These are phyloP conservation scores for Plasmodium cynomolgi DNA, from an alignment of 169 alveolate species.

Conservation along the genomic window DNA sequence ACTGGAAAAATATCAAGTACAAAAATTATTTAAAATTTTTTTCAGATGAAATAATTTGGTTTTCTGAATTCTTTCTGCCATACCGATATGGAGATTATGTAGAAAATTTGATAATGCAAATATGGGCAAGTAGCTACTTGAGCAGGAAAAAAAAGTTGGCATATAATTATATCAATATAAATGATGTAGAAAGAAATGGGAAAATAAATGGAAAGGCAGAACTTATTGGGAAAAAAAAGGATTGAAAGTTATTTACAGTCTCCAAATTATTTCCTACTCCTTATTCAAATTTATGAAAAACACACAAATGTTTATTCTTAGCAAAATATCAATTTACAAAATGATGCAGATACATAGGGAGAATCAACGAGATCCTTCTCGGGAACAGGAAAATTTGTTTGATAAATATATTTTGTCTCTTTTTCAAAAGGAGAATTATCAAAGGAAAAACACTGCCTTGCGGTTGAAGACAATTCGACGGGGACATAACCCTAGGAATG, in stretches of 20 bases:
- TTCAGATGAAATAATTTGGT: slow-evolving; percentile 34
- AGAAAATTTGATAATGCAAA: slow-evolving; percentile 35
- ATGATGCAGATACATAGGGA: slow-evolving; percentile 50
- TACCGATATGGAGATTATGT: slow-evolving; percentile 41
- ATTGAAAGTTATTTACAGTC: slow-evolving; percentile 46
- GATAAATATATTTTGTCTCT: slow-evolving; percentile 27
- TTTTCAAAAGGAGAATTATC: slow-evolving; percentile 17
- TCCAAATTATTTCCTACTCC: slow-evolving; percentile 22
- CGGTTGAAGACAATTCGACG: not conserved
- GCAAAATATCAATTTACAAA: slow-evolving; percentile 56
- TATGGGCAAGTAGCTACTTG: slow-evolving; percentile 53
- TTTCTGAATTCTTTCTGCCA: slow-evolving; percentile 55
- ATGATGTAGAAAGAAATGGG: slow-evolving; percentile 30
- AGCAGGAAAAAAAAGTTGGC: slow-evolving; percentile 35
- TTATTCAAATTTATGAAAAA: slow-evolving; percentile 50
- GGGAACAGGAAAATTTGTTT: not conserved
- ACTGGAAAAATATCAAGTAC: slow-evolving; percentile 42
- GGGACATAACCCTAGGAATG: not conserved
- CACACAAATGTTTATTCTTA: slow-evolving; percentile 10
- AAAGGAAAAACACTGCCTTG: slow-evolving; percentile 11
- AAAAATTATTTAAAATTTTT: slow-evolving; percentile 39
- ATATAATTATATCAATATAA: slow-evolving; percentile 56
- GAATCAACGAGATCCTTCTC: not conserved
- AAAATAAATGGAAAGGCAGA: slow-evolving; percentile 59
- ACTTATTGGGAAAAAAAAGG: slow-evolving; percentile 55